Evolutionary conservation across 345 rosid genomes (phyloP).

Genomic region (Luvunga scandens): DNA sequence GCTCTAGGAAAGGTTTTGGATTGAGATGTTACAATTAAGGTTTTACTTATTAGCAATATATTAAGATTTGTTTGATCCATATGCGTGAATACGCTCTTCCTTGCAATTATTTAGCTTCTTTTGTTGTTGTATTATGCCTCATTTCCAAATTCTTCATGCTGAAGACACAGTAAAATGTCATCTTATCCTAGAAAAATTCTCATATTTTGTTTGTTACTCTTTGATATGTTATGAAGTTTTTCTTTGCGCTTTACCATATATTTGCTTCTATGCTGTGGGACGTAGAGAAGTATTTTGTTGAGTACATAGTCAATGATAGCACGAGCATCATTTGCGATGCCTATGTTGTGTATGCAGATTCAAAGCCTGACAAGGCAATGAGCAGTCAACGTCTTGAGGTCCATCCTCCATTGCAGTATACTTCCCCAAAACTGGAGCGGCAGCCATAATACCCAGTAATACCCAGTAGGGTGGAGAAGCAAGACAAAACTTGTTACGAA

Average conservation of each 20-base stretch:
- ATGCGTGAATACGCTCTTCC: background rate
- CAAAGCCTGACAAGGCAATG: constrained; percentile 33
- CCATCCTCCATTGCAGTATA: constrained; percentile 51
- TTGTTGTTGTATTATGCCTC: too few relatives aligned
- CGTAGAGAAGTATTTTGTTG: constrained; percentile 45
- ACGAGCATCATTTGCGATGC: constrained; percentile 47
- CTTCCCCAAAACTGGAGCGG: constrained; percentile 58
- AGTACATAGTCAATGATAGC: constrained; percentile 50
- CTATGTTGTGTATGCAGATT: constrained; percentile 44
- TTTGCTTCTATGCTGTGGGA: constrained; percentile 29
- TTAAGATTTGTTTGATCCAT: background rate
- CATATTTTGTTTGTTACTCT: too few relatives aligned
- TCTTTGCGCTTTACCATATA: background rate
- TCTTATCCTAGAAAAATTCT: too few relatives aligned
- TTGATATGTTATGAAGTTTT: too few relatives aligned
- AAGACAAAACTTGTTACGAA: constrained; percentile 25
- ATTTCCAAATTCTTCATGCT: too few relatives aligned
- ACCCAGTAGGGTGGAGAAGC: too few relatives aligned
- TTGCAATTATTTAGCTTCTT: too few relatives aligned
- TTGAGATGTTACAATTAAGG: constrained; percentile 36
- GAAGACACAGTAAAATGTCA: too few relatives aligned
- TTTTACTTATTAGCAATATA: constrained; percentile 1
- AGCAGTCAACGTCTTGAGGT: constrained; percentile 39
- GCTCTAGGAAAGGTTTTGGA: background rate
- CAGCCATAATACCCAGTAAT: constrained; percentile 39